A percentile compares a stretch with the other conserved stretches of the same genome.
These are phyloP conservation scores for Metschnikowia vanudenii DNA, from an alignment of 805 yeast species.

Conservation along the genomic window DNA sequence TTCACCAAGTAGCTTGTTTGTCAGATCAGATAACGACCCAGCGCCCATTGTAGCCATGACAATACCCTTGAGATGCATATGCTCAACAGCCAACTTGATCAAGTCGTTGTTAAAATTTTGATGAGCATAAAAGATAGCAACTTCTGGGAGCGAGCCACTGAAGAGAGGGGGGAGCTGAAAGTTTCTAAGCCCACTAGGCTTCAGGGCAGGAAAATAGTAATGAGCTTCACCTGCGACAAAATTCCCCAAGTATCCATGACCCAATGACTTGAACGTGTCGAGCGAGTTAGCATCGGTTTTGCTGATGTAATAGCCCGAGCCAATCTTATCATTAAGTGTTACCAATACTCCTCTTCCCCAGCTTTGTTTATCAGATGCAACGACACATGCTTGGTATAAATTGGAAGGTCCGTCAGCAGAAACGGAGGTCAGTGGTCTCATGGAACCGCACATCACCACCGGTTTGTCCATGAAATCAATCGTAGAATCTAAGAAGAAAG, in stretches of 20 bases:
- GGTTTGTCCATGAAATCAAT: conserved; percentile 43
- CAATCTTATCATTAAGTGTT: conserved; percentile 64
- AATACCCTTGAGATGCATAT: conserved; percentile 49
- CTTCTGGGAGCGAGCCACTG: conserved; percentile 35
- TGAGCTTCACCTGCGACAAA: conserved; percentile 66
- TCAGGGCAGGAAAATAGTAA: conserved; percentile 61
- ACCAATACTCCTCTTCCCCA: conserved; percentile 60
- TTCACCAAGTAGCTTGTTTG: conserved; percentile 44
- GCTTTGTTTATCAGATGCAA: conserved; percentile 53
- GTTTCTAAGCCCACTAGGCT: conserved; percentile 49
- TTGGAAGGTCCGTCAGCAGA: conserved; percentile 76
- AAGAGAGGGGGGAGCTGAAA: conserved; percentile 23
- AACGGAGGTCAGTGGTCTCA: conserved; percentile 71
- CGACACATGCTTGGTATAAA: conserved; percentile 64
- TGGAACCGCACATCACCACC: conserved; percentile 67
- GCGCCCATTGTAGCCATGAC: conserved; percentile 73
- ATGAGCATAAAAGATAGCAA: conserved; percentile 57
- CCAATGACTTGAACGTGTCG: conserved; percentile 65
- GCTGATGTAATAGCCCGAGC: conserved; percentile 68
- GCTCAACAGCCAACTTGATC: conserved; percentile 46
- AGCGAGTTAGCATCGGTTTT: conserved; percentile 69
- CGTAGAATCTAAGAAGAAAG: conserved; percentile 57
- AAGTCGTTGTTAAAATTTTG: conserved; percentile 56
- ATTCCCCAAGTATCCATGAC: conserved; percentile 70
- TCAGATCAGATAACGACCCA: conserved; percentile 55